Base-by-base conservation (phyloP, 345 rosid genomes). In the Pugionium dolabratum region DNA sequence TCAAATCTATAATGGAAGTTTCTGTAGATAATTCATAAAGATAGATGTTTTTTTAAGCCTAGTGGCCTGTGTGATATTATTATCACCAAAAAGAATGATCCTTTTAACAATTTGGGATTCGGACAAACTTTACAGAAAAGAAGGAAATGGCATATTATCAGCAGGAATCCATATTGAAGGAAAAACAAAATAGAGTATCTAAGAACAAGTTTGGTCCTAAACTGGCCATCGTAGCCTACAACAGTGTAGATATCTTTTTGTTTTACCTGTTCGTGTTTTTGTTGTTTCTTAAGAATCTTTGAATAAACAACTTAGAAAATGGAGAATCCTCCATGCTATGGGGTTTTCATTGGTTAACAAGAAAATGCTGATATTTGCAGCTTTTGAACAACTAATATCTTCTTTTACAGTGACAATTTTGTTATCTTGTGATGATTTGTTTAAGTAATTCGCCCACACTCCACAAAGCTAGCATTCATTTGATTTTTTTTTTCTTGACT, bases 21-120 rank as follows among this genome's bases (percentile, higher is more conserved):
- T 60, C 62, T 66, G 63, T 60, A 58, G 71, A 27, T 58, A 29
- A 59, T 3, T 28, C 68, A 59, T 66, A 60, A 66, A 53, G 67
- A 36, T 73, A 60, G 72, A 67, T 53, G 67, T 53, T 52, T 59
- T 27, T 40, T 2, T 32, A 32, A 32, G 34, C 34, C 34, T 72
- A 58, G 76, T 64, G 71, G 66, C 65, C 58, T 67, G 66, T 72
- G 66, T 58, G 71, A 65, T 73, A 51, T 44, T 73, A 39, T 46
- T 53, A 45, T 66, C 67, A 44, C 37, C 61, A 59, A 66, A 60
- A 59, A 52, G 63, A 66, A 66, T 59, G 67, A 45, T 59, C 67
- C 55, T 51, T 45, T 52, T 46, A 66, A 66, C 37, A 34, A 34
- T 34, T 34, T 34, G 37, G 37, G 37, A 34, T 5, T 34, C 37